Percentiles rank a stretch among this genome's conserved stretches.
Evolutionary conservation across 768 basidiomycete species (phyloP).

Genomic region (Leccinum truebloodii): DNA sequence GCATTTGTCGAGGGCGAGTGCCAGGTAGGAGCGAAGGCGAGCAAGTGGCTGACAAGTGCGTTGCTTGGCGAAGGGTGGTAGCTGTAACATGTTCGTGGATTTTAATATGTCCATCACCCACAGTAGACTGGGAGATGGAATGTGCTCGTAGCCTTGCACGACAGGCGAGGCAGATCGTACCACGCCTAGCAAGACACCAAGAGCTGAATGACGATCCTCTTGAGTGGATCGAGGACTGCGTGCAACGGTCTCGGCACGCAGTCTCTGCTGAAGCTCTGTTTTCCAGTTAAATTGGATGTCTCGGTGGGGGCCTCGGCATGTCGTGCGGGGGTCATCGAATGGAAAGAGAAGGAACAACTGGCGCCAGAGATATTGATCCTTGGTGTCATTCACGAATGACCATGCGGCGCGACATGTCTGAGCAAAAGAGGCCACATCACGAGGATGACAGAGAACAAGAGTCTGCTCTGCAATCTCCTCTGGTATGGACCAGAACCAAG

Average conservation of each 20-base stretch:
- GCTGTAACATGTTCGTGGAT: conserved; percentile 39
- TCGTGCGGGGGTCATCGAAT: conserved; percentile 65
- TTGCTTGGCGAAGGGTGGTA: conserved; percentile 7
- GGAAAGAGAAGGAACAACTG: conserved; percentile 55
- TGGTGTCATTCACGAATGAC: conserved; percentile 47
- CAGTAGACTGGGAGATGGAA: conserved; percentile 41
- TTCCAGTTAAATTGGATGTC: conserved; percentile 34
- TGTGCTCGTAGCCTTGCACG: conserved; percentile 19
- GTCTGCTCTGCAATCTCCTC: conserved; percentile 63
- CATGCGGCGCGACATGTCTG: conserved; percentile 52
- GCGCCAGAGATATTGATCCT: conserved; percentile 69
- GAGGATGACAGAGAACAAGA: conserved; percentile 54
- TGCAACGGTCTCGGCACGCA: conserved; percentile 41
- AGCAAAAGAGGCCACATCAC: conserved; percentile 60
- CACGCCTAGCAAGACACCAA: conserved; percentile 44
- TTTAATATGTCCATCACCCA: conserved; percentile 49
- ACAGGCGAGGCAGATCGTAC: conserved; percentile 39
- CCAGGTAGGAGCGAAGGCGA: conserved; percentile 50
- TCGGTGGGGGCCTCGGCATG: conserved; percentile 16
- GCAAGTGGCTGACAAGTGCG: conserved; percentile 37
- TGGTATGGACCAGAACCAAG: conserved; percentile 28
- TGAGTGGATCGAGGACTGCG: conserved; percentile 17
- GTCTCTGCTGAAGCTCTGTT: conserved; percentile 40
- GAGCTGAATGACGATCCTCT: conserved; percentile 34
- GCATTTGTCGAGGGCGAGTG: conserved; percentile 42